Evolutionary conservation across 352 stramenopile species (phyloP).

Genomic region (Halophytophthora polymorphica): DNA sequence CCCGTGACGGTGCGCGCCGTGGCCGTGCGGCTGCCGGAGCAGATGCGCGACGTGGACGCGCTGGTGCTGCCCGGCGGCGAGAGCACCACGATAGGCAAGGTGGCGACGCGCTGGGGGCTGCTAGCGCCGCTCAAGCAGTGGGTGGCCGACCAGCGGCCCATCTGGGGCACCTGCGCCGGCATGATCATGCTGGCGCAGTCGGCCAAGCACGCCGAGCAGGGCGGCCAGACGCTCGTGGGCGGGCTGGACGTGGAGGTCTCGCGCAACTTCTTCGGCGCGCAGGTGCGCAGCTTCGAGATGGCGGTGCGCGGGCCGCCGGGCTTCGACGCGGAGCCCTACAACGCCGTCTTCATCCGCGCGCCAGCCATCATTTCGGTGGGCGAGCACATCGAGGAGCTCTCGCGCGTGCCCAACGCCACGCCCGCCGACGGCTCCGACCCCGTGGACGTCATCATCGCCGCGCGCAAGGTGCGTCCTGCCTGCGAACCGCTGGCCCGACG

Average conservation of each 20-base stretch:
- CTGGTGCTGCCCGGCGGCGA: slow-evolving; percentile 95
- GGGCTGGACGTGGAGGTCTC: slow-evolving; percentile 95
- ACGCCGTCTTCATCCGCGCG: slow-evolving; percentile 96
- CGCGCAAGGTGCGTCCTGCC: slow-evolving; percentile 54
- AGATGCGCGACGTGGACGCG: slow-evolving; percentile 84
- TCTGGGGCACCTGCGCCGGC: slow-evolving; percentile 96
- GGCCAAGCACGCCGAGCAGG: slow-evolving; percentile 81
- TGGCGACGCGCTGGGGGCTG: slow-evolving; percentile 80
- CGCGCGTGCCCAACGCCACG: slow-evolving; percentile 74
- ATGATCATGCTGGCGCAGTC: slow-evolving; percentile 95
- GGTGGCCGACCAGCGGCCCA: slow-evolving; percentile 68
- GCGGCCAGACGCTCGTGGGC: slow-evolving; percentile 92
- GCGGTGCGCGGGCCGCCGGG: slow-evolving; percentile 51
- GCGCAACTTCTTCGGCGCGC: slow-evolving; percentile 96
- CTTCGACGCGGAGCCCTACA: slow-evolving; percentile 75
- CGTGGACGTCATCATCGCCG: slow-evolving; percentile 78
- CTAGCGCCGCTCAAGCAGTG: slow-evolving; percentile 79
- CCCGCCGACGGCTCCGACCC: slow-evolving; percentile 76
- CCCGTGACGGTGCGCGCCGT: slow-evolving; percentile 43
- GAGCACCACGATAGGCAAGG: slow-evolving; percentile 94
- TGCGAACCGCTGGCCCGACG: no score
- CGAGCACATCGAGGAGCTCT: slow-evolving; percentile 89
- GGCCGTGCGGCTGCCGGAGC: slow-evolving; percentile 77
- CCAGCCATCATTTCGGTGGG: slow-evolving; percentile 92
- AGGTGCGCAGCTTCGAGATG: slow-evolving; percentile 86